A percentile compares a stretch with the other conserved stretches of the same genome.
Evolutionary conservation across 1,284 basidiomycete species (phyloP).

Genomic region (Papiliotrema flavescens): DNA sequence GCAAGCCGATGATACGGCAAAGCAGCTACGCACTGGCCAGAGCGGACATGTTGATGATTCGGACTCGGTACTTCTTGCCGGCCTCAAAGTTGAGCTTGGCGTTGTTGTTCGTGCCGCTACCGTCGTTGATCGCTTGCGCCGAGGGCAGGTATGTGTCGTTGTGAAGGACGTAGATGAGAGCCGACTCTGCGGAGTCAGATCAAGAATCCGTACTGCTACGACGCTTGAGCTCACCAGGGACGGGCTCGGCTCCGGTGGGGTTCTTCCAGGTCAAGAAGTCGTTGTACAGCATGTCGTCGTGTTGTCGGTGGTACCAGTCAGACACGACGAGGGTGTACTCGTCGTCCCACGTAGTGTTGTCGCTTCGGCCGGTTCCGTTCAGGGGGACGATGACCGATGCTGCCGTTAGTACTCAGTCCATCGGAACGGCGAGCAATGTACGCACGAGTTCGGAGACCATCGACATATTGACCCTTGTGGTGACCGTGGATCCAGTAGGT

Average conservation of each 20-base stretch:
- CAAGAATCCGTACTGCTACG: neutral
- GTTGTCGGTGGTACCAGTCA: constrained; percentile 77
- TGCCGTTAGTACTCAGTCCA: constrained; percentile 5
- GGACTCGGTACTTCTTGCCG: constrained; percentile 65
- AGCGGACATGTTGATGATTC: constrained; percentile 71
- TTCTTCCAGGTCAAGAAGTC: constrained; percentile 70
- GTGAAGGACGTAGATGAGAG: constrained; percentile 74
- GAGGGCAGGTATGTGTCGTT: constrained; percentile 63
- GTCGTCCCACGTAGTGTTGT: constrained; percentile 68
- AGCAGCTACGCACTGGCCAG: constrained; percentile 34
- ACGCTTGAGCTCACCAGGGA: constrained; percentile 59
- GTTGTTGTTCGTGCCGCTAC: constrained; percentile 72
- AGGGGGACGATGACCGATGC: constrained; percentile 68
- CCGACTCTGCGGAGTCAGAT: constrained; percentile 58
- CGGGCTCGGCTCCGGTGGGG: constrained; percentile 79
- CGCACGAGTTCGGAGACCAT: constrained; percentile 44
- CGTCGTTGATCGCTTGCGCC: constrained; percentile 41
- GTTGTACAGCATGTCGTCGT: constrained; percentile 58
- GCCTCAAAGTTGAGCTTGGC: constrained; percentile 76
- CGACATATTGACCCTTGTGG: constrained; percentile 74
- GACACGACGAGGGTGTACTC: constrained; percentile 81
- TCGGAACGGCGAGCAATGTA: neutral
- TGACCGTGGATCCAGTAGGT: constrained; percentile 81
- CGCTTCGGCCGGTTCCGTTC: constrained; percentile 49
- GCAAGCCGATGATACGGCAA: neutral